phyloP scores from a whole-genome alignment of 257 asterid species.

The Nicotiana attenuata region DNA sequence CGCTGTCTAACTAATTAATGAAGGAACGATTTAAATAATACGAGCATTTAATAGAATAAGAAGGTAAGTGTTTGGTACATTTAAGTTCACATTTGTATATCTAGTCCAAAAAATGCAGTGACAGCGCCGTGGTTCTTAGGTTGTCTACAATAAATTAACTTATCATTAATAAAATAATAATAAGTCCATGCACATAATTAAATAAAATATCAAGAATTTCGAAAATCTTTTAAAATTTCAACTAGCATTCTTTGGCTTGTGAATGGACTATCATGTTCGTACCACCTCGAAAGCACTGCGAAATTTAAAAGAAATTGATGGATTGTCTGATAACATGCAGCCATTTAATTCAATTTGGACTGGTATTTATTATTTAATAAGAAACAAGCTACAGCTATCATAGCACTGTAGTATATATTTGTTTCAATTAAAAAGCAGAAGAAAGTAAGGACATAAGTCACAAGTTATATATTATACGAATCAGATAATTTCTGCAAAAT shows the following conservation, averaged over 20 bases:
- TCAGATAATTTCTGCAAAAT: not conserved
- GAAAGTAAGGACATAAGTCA: not conserved
- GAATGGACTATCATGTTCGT: not conserved
- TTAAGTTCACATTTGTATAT: conserved; percentile 14
- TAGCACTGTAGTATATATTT: not conserved
- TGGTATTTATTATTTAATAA: not conserved
- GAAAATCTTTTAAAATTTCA: not conserved
- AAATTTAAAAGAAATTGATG: not conserved
- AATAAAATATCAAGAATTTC: not conserved
- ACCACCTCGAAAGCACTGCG: not conserved
- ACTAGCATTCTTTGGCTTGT: not conserved
- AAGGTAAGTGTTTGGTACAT: not conserved
- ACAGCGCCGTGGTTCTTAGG: conserved; percentile 11
- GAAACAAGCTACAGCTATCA: conserved; percentile 2
- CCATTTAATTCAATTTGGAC: not conserved
- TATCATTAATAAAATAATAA: not conserved
- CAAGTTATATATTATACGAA: not conserved
- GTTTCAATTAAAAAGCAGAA: not conserved
- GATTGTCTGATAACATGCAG: not conserved
- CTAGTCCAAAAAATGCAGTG: not conserved
- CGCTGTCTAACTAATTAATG: not conserved
- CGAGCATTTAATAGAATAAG: conserved; percentile 2
- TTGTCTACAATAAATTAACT: conserved; percentile 2
- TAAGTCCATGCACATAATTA: conserved; percentile 1
- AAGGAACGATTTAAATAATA: not conserved